A percentile compares a stretch with the other conserved stretches of the same genome.
Evolutionary conservation across 495 filamentous ascomycete species (phyloP).

Genomic region (Podospora comata): DNA sequence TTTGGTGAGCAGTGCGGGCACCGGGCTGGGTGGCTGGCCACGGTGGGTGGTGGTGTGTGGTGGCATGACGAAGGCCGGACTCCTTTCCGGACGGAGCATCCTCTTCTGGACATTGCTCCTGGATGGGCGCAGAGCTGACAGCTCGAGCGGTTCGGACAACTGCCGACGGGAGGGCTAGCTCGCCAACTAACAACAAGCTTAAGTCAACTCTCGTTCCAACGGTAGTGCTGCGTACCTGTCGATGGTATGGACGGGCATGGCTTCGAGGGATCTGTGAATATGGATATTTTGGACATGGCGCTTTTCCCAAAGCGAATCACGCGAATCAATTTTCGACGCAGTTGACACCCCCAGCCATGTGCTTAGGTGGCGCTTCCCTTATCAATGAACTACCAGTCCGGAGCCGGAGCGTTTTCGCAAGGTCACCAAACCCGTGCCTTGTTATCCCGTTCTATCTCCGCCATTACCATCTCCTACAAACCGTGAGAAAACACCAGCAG

Average conservation of each 20-base stretch:
- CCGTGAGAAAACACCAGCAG: neutral
- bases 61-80: neutral
- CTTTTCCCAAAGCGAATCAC: neutral
- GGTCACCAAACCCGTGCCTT: neutral
- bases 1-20: neutral
- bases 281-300: neutral
- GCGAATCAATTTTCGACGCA: neutral
- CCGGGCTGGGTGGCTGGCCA: neutral
- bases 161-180: neutral
- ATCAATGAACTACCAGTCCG: neutral
- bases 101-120: neutral
- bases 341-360: neutral
- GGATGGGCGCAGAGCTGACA: neutral
- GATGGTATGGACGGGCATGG: neutral
- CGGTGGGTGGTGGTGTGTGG: neutral
- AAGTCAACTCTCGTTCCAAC: neutral
- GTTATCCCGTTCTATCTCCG: neutral
- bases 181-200: neutral
- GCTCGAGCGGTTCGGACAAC: neutral
- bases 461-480: neutral
- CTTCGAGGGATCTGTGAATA: neutral
- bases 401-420: neutral
- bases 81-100: neutral
- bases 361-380: neutral
- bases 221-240: neutral